Base-by-base conservation (phyloP, 1,139 yeast species). In the Hyphopichia khmerensis region DNA sequence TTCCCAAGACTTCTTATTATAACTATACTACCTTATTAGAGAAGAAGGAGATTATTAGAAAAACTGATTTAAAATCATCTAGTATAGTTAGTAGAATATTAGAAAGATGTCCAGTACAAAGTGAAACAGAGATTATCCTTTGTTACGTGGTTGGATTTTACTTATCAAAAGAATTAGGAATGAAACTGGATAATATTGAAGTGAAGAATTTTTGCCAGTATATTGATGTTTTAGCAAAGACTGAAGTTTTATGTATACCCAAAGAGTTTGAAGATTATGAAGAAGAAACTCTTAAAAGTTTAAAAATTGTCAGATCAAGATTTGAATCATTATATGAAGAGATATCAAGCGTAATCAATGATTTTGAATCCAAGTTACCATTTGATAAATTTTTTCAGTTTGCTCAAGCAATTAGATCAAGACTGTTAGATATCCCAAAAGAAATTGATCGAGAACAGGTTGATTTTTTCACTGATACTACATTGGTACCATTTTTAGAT, bases 401-500 rank as follows among this genome's bases (percentile, higher is more conserved):
- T 13, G 65, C 63, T 41, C 72, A 75, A 34, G 82, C 84, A 0
- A 66, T 83, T 0, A 63, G 71, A 36, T 82, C 88, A 1, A 65
- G 91, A 44, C 75, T 78, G 1, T 62, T 84, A 40, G 89, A 83
- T 55, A 81, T 84, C 3, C 90, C 91, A 2, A 64, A 77, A 39
- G 53, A 47, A 2, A 51, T 47, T 8, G 55, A 45, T 4, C 46
- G 43, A 14, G 51, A 43, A 3, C 55, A 46, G 8, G 50, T 43
- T 7, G 77, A 73, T 39, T 84, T 66, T 48, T 58, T 62, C 9
- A 78, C 79, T 5, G 73, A 78, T 41, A 70, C 81, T 0, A 75
- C 87, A 0, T 58, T 84, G 43, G 87, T 84, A 0, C 90, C 93
- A 0, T 49, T 82, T 1, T 55, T 84, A 29, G 93, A 84, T 56